phyloP scores from a whole-genome alignment of 495 filamentous ascomycete genomes.

The Thozetella sp. region DNA sequence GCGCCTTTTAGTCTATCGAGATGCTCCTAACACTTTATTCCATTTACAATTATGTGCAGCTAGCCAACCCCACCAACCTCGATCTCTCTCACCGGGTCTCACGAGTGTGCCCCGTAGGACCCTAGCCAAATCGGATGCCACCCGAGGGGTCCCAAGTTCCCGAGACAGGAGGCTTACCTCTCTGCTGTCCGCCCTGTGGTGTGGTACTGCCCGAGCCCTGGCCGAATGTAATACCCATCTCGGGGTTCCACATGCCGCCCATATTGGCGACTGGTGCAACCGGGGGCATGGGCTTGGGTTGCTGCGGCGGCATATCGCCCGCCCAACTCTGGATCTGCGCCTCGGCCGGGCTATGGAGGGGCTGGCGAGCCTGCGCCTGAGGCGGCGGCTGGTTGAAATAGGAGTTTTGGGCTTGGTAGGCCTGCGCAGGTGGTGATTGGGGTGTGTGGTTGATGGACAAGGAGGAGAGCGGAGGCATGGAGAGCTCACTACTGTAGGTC shows the following conservation, averaged over 20 bases:
- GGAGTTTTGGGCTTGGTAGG: conserved; percentile 16
- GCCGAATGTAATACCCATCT: conserved; percentile 78
- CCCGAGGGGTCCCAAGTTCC: conserved; percentile 20
- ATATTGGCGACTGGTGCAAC: conserved; percentile 26
- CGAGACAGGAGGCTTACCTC: conserved; percentile 10
- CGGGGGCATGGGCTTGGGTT: conserved; percentile 49
- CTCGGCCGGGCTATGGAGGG: conserved; percentile 29
- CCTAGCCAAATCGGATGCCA: conserved; percentile 15
- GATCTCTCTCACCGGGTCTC: too few relatives aligned
- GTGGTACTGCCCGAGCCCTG: conserved; percentile 18
- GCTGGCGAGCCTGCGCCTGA: conserved; percentile 31
- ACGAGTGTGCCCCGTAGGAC: too few relatives aligned
- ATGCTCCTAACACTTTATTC: too few relatives aligned
- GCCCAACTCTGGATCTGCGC: conserved; percentile 53
- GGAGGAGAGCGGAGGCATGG: conserved; percentile 48
- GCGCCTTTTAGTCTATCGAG: too few relatives aligned
- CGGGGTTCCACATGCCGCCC: conserved; percentile 72
- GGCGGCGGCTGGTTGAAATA: conserved; percentile 25
- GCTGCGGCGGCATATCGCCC: conserved; percentile 51
- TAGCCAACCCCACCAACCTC: conserved; percentile 10
- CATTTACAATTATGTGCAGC: too few relatives aligned
- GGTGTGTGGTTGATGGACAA: conserved; percentile 32
- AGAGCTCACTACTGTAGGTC: conserved; percentile 37
- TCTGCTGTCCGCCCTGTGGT: conserved; percentile 12
- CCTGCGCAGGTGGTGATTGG: conserved; percentile 10